A percentile compares a stretch with the other conserved stretches of the same genome.
Evolutionary conservation across 2,329 filamentous ascomycete species (phyloP).

Genomic region (Ophiostoma montium): DNA sequence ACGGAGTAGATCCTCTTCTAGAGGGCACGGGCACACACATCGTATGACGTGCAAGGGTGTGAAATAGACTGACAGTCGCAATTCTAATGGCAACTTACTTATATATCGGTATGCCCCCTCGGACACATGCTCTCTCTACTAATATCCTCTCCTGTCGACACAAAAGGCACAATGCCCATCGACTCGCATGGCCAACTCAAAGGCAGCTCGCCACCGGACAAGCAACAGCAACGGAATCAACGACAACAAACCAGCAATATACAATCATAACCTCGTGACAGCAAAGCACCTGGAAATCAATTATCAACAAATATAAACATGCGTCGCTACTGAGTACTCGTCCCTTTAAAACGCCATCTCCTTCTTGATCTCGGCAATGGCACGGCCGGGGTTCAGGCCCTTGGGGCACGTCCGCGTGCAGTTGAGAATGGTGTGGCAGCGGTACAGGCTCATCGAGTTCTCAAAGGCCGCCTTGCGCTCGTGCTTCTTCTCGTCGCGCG

Average conservation of each 20-base stretch:
- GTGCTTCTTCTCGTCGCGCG: slow-evolving; percentile 75
- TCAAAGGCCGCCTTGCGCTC: slow-evolving; percentile 85
- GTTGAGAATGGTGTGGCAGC: slow-evolving; percentile 98
- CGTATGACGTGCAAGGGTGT: too few species aligned
- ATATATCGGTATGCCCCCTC: too few species aligned
- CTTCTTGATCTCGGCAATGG: slow-evolving; percentile 99
- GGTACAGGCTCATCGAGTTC: slow-evolving; percentile 98
- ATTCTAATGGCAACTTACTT: too few species aligned
- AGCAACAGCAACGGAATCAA: too few species aligned
- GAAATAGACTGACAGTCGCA: too few species aligned
- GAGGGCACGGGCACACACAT: too few species aligned
- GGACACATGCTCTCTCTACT: too few species aligned
- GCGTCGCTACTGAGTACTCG: neutral
- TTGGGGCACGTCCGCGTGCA: slow-evolving; percentile 97
- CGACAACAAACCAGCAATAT: neutral
- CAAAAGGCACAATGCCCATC: too few species aligned
- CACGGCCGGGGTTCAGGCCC: slow-evolving; percentile 88
- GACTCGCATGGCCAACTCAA: too few species aligned
- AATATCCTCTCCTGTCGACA: too few species aligned
- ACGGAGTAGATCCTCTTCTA: too few species aligned
- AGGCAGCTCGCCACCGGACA: too few species aligned
- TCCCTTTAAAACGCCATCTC: slow-evolving; percentile 54
- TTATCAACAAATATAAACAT: neutral
- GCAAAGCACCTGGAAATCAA: neutral
- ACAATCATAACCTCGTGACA: neutral